phyloP scores from a whole-genome alignment of 1,284 basidiomycete species.

The Ustilago lituana region DNA sequence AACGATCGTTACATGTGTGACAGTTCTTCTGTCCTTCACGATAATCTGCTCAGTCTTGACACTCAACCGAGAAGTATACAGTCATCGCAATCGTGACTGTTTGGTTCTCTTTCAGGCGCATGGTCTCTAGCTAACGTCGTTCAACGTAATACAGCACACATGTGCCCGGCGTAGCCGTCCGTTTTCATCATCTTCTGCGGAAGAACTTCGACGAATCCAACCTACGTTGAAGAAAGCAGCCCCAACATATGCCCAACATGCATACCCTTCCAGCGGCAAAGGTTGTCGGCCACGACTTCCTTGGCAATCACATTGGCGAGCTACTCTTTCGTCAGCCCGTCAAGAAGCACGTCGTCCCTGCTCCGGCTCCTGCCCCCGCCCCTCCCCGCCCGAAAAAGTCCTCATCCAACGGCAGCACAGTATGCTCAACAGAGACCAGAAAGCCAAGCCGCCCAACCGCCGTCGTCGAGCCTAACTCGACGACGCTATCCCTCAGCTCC shows the following conservation, averaged over 20 bases:
- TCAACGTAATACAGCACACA: slow-evolving; percentile 5
- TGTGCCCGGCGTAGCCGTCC: slow-evolving; percentile 19
- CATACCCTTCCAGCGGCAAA: slow-evolving; percentile 31
- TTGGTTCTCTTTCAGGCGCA: no score
- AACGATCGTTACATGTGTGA: no score
- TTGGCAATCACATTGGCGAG: slow-evolving; percentile 50
- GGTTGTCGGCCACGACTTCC: slow-evolving; percentile 37
- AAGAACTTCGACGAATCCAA: slow-evolving; percentile 8
- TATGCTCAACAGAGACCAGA: slow-evolving; percentile 4
- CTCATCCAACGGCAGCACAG: slow-evolving; percentile 23
- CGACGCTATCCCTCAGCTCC: no score
- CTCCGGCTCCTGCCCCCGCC: no score
- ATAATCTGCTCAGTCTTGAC: no score
- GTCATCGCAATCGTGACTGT: no score
- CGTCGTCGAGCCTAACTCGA: no score
- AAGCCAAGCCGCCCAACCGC: slow-evolving; percentile 5
- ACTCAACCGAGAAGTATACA: no score
- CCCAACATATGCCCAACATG: slow-evolving; percentile 16
- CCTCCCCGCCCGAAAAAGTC: slow-evolving; percentile 3
- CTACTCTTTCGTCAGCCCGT: slow-evolving; percentile 41
- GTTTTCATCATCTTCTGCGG: slow-evolving; percentile 4
- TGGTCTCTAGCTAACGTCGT: no score
- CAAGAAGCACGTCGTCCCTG: slow-evolving; percentile 1
- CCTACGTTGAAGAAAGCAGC: not conserved
- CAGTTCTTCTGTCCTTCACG: no score